Percentiles rank a stretch among this genome's conserved stretches.
These are phyloP conservation scores for Chalciporus pseudorubinellus DNA, from an alignment of 768 basidiomycete genomes.

Conservation along the genomic window DNA sequence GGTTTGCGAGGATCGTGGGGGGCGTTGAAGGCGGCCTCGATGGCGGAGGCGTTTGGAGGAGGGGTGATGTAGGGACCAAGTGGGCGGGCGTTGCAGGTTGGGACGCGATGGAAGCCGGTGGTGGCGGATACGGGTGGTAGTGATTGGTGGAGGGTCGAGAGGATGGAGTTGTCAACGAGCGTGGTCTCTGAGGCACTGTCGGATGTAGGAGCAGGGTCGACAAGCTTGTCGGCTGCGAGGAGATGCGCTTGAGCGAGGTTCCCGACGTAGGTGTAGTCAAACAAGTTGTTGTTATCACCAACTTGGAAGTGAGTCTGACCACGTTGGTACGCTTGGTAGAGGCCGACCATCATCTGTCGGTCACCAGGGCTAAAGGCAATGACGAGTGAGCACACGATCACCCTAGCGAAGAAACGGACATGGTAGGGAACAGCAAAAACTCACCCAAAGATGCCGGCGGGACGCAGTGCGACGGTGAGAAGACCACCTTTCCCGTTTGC, in stretches of 20 bases:
- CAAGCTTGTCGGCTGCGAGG: slow-evolving; percentile 87
- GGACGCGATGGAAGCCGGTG: slow-evolving; percentile 62
- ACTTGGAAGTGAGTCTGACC: slow-evolving; percentile 91
- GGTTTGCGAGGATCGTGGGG: slow-evolving; percentile 35
- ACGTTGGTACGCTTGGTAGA: slow-evolving; percentile 74
- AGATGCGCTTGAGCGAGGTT: slow-evolving; percentile 95
- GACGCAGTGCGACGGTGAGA: slow-evolving; percentile 85
- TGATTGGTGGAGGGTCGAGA: slow-evolving; percentile 45
- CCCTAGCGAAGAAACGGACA: neutral
- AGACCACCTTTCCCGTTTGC: slow-evolving; percentile 86
- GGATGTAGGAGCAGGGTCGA: slow-evolving; percentile 41
- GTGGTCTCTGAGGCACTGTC: slow-evolving; percentile 33
- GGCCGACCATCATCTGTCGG: slow-evolving; percentile 77
- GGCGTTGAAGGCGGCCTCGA: slow-evolving; percentile 56
- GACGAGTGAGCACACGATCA: neutral
- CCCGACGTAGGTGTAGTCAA: slow-evolving; percentile 95
- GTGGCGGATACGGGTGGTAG: slow-evolving; percentile 64
- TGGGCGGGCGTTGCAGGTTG: slow-evolving; percentile 78
- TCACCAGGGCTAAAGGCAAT: slow-evolving; percentile 73
- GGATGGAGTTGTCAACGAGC: slow-evolving; percentile 42
- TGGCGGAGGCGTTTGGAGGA: slow-evolving; percentile 53
- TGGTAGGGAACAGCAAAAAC: slow-evolving; percentile 26
- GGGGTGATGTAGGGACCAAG: slow-evolving; percentile 75
- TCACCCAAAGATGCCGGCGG: slow-evolving; percentile 95
- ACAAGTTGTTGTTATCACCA: slow-evolving; percentile 89